phyloP scores from a whole-genome alignment of 148 eudicot species.

The Selenicereus undatus region DNA sequence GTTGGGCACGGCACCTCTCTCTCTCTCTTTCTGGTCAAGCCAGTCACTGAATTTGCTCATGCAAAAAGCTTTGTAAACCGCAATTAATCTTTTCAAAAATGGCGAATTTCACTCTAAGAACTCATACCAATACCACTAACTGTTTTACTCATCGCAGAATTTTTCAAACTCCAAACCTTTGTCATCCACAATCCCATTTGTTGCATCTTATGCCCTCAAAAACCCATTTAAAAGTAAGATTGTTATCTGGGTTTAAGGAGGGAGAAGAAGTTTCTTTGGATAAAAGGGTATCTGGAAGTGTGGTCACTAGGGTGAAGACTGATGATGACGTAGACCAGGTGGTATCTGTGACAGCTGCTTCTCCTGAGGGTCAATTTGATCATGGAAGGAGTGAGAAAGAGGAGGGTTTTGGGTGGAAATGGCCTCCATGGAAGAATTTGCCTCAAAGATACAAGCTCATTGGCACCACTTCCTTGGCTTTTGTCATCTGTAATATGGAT shows the following conservation, averaged over 20 bases:
- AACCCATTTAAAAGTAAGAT: constrained; percentile 25
- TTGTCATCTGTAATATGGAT: constrained; percentile 97
- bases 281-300: constrained; percentile 16
- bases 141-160: constrained; percentile 16
- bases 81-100: constrained; percentile 18
- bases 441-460: constrained; percentile 84
- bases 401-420: constrained; percentile 44
- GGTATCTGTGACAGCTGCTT: constrained; percentile 11
- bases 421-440: constrained; percentile 83
- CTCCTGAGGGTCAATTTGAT: constrained; percentile 24
- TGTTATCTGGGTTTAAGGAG: constrained; percentile 47
- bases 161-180: background rate
- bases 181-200: constrained; percentile 9
- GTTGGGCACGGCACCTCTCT: background rate
- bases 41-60: background rate
- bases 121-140: constrained; percentile 17
- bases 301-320: constrained; percentile 31
- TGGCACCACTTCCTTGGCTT: constrained; percentile 92
- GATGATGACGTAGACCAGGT: constrained; percentile 39
- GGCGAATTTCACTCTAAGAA: constrained; percentile 43
- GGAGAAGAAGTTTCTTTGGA: constrained; percentile 30
- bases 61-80: constrained; percentile 8
- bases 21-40: background rate
- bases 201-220: constrained; percentile 13
- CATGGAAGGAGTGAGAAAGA: constrained; percentile 16